phyloP scores from a whole-genome alignment of 768 basidiomycete genomes.

The Pleurotus salmoneostramineus region DNA sequence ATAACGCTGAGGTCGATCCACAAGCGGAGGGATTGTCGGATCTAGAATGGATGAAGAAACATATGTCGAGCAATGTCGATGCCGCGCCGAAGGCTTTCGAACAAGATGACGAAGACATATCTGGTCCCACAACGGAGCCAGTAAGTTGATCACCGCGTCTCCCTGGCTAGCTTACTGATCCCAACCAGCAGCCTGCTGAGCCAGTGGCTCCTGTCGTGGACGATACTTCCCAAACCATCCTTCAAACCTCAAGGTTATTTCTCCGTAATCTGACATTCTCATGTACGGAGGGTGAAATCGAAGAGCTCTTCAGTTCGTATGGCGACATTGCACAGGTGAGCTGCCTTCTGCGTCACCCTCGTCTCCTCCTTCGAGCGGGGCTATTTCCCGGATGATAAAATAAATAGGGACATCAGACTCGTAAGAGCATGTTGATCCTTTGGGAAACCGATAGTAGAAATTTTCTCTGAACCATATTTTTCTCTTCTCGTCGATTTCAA shows the following conservation, averaged over 20 bases:
- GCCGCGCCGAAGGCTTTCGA: constrained; percentile 42
- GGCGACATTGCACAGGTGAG: constrained; percentile 79
- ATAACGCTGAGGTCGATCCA: constrained; percentile 14
- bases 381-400: constrained; percentile 10
- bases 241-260: constrained; percentile 78
- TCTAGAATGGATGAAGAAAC: constrained; percentile 70
- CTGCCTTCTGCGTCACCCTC: constrained; percentile 2
- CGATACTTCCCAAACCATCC: constrained; percentile 48
- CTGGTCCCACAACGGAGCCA: background rate
- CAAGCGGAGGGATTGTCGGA: constrained; percentile 51
- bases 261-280: constrained; percentile 93
- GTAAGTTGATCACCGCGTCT: background rate
- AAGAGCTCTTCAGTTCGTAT: constrained; percentile 57
- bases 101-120: constrained; percentile 49
- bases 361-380: constrained; percentile 9
- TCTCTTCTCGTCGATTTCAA: background rate
- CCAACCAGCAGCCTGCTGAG: no score
- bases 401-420: constrained; percentile 17
- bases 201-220: constrained; percentile 21
- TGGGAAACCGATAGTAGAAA: constrained; percentile 58
- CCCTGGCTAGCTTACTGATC: no score
- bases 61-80: constrained; percentile 49
- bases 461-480: constrained; percentile 30
- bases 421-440: constrained; percentile 31
- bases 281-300: constrained; percentile 70